Conservation (phyloP, 1,139 yeast genomes). For the Saccharomyces hybrid region DNA sequence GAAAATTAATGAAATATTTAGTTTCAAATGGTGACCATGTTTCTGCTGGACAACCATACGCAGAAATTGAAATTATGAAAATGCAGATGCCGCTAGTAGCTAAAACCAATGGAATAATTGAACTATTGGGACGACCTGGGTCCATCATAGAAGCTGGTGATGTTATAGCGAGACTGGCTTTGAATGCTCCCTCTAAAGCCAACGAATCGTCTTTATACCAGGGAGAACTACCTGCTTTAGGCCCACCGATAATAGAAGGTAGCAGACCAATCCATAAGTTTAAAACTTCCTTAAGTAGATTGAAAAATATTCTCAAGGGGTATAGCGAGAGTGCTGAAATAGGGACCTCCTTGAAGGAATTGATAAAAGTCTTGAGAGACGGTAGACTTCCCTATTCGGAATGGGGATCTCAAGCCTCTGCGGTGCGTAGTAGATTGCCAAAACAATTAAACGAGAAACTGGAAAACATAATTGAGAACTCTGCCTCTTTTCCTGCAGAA, state of each 20-base stretch:
- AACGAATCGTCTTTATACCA: conserved; percentile 93
- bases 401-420: conserved; percentile 81
- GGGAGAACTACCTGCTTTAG: conserved; percentile 85
- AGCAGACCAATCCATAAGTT: conserved; percentile 76
- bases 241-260: conserved; percentile 76
- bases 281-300: conserved; percentile 47
- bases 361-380: conserved; percentile 66
- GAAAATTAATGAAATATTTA: conserved; percentile 86
- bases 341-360: conserved; percentile 68
- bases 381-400: conserved; percentile 85
- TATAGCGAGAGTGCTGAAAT: conserved; percentile 91
- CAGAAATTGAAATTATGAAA: conserved; percentile 98
- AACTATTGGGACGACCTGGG: conserved; percentile 95
- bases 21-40: conserved; percentile 95
- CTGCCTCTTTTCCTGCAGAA: conserved; percentile 28
- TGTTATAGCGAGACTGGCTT: conserved; percentile 83
- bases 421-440: conserved; percentile 87
- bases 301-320: conserved; percentile 76
- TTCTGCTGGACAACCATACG: conserved; percentile 85
- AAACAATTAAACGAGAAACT: conserved; percentile 62
- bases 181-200: conserved; percentile 95
- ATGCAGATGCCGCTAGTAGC: conserved; percentile 93
- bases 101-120: conserved; percentile 86
- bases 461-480: conserved; percentile 56
- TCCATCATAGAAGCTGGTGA: conserved; percentile 94